Conservation (phyloP, 2,329 filamentous ascomycete genomes). For the Dactylonectria macrodidyma region DNA sequence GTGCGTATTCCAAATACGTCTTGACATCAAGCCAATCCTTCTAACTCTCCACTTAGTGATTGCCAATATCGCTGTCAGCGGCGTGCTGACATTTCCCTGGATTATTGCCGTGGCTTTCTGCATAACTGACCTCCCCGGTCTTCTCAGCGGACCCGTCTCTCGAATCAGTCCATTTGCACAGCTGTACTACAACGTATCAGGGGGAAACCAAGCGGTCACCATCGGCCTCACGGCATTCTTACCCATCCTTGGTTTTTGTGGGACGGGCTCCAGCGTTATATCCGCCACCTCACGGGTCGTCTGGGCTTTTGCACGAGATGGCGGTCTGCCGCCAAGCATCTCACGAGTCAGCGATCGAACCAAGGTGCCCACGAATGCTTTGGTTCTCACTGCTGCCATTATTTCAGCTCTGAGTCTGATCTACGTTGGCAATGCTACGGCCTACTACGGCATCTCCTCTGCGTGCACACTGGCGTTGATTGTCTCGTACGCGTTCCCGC, state of each 20-base stretch:
- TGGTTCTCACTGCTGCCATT: conserved; percentile 7
- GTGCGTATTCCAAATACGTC: background rate
- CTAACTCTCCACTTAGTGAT: background rate
- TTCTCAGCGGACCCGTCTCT: conserved; percentile 14
- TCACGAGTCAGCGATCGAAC: conserved; percentile 13
- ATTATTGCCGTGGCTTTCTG: conserved; percentile 25
- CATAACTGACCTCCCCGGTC: conserved; percentile 16
- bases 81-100: conserved; percentile 19
- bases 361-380: conserved; percentile 7
- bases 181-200: conserved; percentile 27
- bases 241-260: conserved; percentile 20
- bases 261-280: conserved; percentile 18
- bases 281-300: conserved; percentile 22
- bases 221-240: conserved; percentile 18
- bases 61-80: conserved; percentile 16
- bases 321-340: conserved; percentile 14
- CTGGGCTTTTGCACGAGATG: conserved; percentile 27
- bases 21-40: background rate
- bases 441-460: conserved; percentile 22
- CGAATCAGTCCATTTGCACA: conserved; percentile 24
- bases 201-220: conserved; percentile 18
- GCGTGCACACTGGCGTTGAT: conserved; percentile 18
- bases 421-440: conserved; percentile 22
- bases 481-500: conserved; percentile 20
- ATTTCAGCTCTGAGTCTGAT: conserved; percentile 17